Evolutionary conservation across 2,329 filamentous ascomycete genomes (phyloP), one percentile per base, ranked within the genome.

Genomic region (Botrytis byssoidea): DNA sequence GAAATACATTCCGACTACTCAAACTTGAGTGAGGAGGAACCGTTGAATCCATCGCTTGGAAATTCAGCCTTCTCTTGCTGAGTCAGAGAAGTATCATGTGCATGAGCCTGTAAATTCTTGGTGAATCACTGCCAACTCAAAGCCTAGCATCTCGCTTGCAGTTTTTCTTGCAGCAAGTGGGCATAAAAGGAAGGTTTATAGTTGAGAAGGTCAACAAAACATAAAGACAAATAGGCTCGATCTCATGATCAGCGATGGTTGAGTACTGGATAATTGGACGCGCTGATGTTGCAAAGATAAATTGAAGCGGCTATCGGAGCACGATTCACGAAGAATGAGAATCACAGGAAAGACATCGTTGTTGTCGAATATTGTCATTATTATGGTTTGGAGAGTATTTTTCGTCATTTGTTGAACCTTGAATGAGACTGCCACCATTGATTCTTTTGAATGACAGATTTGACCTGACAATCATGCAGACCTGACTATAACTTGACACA

Each of bases 201-300:
- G 46, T 12, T 51, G 22, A 1, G 46, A 6, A 18, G 9, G 4
- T n/a, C 3, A 51, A 20, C 44, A 7, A 46, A 46, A 8, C 44
- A 20, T 8, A 9, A 1, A 20, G 44, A 46, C 0, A 20, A 9
- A 20, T 20, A 46, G 44, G 1, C 18, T 46, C 2, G 44, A 10
- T 46, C 8, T 46, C 8, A 4, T 22, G 44, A 22, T 25, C 12
- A 5, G 6, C n/a, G n/a, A 29, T 14, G 5, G 25, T 4, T 55
- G 51, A 55, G n/a, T 8, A 14, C 6, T n/a, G 5, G 5, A 5
- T 29, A 29, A 29, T 55, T 18, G 12, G 3, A 29, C 16, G 0
- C 18, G 3, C 0, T n/a, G 2, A 8, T 18, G 14, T 8, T 7
- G 14, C 0, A 55, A 29, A 5, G 1, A 16, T 3, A 29, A 14